A percentile compares a stretch with the other conserved stretches of the same genome.
These are phyloP conservation scores for Solidago caesia DNA, from an alignment of 129 eudicot genomes.

Conservation along the genomic window DNA sequence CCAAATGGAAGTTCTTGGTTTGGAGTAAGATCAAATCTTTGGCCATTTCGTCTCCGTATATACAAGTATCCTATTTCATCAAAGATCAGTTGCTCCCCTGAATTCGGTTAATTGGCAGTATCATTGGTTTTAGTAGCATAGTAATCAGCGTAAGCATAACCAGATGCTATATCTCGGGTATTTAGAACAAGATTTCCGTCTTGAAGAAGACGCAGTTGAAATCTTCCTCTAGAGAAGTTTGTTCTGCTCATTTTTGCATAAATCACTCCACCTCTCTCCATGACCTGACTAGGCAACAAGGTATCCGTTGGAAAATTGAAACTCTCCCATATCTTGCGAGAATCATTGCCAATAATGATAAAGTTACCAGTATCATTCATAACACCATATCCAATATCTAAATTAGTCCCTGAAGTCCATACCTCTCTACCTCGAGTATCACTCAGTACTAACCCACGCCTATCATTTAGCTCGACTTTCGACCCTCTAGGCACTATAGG, in stretches of 20 bases:
- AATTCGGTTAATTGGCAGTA: not conserved
- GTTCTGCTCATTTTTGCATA: too few relatives aligned
- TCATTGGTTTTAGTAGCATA: slow-evolving; percentile 18
- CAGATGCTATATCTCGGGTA: too few relatives aligned
- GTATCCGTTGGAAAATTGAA: slow-evolving; percentile 46
- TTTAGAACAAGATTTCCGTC: too few relatives aligned
- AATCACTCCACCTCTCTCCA: too few relatives aligned
- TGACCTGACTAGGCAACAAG: not conserved
- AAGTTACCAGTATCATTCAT: slow-evolving; percentile 11
- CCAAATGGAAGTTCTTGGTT: not conserved
- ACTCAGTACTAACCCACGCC: slow-evolving; percentile 26
- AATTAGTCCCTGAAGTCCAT: slow-evolving; percentile 16
- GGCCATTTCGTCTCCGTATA: not conserved
- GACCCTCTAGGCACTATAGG: too few relatives aligned
- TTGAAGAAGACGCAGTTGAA: too few relatives aligned
- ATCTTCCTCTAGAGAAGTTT: too few relatives aligned
- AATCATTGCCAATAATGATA: not conserved
- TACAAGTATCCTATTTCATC: slow-evolving; percentile 28
- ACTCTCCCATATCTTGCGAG: slow-evolving; percentile 40
- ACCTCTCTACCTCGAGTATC: slow-evolving; percentile 30
- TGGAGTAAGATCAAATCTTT: slow-evolving; percentile 13
- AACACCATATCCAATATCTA: slow-evolving; percentile 23
- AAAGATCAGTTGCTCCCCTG: slow-evolving; percentile 33
- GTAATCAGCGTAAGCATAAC: slow-evolving; percentile 15
- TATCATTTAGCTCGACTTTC: too few relatives aligned